A percentile compares a stretch with the other conserved stretches of the same genome.
Evolutionary conservation across 106 monocot species (phyloP).

Genomic region (Dendrobium nobile): DNA sequence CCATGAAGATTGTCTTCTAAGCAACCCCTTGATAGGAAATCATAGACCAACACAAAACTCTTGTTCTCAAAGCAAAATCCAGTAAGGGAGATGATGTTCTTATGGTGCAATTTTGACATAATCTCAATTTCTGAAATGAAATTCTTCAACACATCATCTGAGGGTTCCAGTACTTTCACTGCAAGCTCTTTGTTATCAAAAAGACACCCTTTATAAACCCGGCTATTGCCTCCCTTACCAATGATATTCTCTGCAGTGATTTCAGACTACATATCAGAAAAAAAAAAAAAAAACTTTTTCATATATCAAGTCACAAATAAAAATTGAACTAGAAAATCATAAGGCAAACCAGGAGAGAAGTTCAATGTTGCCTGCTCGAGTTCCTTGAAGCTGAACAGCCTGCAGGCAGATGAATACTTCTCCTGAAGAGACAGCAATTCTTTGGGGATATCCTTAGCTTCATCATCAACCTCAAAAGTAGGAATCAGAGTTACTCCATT

Average conservation of each 20-base stretch:
- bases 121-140: conserved; percentile 55
- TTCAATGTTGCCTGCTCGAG: conserved; percentile 34
- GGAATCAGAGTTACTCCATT: not conserved
- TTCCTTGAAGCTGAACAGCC: conserved; percentile 56
- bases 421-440: conserved; percentile 38
- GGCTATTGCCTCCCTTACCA: conserved; percentile 53
- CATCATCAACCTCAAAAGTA: not conserved
- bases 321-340: not conserved
- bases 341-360: not conserved
- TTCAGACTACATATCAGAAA: not conserved
- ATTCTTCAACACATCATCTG: conserved; percentile 26
- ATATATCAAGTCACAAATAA: not conserved
- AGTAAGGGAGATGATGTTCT: conserved; percentile 45
- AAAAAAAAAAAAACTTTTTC: not conserved
- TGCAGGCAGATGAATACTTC: conserved; percentile 58
- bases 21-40: conserved; percentile 53
- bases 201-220: conserved; percentile 44
- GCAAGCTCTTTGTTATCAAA: conserved; percentile 41
- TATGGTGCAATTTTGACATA: conserved; percentile 41
- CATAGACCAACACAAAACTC: conserved; percentile 47
- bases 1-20: conserved; percentile 60
- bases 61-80: conserved; percentile 55
- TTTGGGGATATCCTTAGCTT: conserved; percentile 15
- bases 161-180: conserved; percentile 46
- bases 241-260: conserved; percentile 44